These are phyloP conservation scores for Hypoxylon crocopeplum DNA, from an alignment of 495 filamentous ascomycete genomes.

Conservation along the genomic window DNA sequence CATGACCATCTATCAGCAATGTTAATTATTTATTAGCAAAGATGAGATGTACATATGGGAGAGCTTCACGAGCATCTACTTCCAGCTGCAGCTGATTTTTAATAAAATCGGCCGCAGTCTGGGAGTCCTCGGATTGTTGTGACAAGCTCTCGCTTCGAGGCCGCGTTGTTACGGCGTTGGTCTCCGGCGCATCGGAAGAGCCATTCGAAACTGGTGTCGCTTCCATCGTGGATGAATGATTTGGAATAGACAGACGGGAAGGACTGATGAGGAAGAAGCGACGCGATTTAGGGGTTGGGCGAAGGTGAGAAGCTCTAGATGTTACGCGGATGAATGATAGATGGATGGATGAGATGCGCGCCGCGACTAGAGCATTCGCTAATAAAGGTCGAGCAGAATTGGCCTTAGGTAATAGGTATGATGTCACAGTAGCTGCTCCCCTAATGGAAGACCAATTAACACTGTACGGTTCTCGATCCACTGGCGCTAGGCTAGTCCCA, in stretches of 20 bases:
- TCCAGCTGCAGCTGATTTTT: slow-evolving; percentile 88
- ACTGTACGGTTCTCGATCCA: neutral
- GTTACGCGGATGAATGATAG: no score
- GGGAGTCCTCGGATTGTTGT: slow-evolving; percentile 71
- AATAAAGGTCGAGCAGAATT: neutral
- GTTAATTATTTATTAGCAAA: no score
- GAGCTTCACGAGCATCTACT: slow-evolving; percentile 88
- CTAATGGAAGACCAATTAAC: neutral
- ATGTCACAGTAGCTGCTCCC: slow-evolving; percentile 26
- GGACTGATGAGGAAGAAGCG: no score
- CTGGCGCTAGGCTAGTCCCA: neutral
- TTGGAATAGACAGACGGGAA: neutral
- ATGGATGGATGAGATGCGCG: slow-evolving; percentile 3
- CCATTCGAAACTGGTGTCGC: slow-evolving; percentile 28
- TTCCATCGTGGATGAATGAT: slow-evolving; percentile 37
- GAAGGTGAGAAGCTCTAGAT: no score
- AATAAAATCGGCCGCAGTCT: slow-evolving; percentile 94
- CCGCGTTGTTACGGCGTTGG: slow-evolving; percentile 6
- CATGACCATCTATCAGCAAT: no score
- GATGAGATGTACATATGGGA: slow-evolving; percentile 75
- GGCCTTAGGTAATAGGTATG: slow-evolving; percentile 4
- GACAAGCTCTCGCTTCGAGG: slow-evolving; percentile 65
- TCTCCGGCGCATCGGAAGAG: slow-evolving; percentile 27
- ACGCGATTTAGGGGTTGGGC: no score
- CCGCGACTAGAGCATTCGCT: neutral